Base-by-base conservation (phyloP, 768 basidiomycete species). In the Suillus brevipes region DNA sequence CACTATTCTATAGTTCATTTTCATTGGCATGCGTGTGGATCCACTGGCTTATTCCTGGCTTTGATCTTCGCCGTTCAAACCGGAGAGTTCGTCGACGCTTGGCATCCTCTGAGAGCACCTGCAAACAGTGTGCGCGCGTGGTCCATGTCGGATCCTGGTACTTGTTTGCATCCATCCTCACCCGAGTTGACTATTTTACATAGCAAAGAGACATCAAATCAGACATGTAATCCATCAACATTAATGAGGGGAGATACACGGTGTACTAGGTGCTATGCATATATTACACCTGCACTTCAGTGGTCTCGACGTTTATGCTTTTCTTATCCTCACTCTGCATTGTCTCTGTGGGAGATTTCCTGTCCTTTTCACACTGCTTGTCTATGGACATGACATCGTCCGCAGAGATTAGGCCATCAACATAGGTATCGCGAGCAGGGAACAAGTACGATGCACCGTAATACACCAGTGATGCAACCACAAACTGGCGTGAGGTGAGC, bases 371-470 rank as follows among this genome's bases (percentile, higher is more conserved):
- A 20, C 55, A 50, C 18, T 43, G 38, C 38, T 50, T 38, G 37
- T 63, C 61, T 28, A 64, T 47, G 37, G 61, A 34, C 37, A 42
- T 8, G 8, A 37, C 36, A 25, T 69, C 72, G 28, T 75, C 69
- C 18, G 67, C 71, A 1, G 68, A 69, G 57, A 77, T 65, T 38
- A 71, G 72, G 25, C 68, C 64, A 42, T 70, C 68, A n/a, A 74
- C 68, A 50, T 69, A 76, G 7, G 71, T 75, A 50, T 70, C 69
- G 47, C 61, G 67, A 31, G 75, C 68, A 47, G 74, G 70, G 53
- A 77, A 71, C 20, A 69, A 43, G 50, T 65, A 55, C 20, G 73
- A 74, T n/a, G 74, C 64, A 62, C 60, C 20, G 37, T 76, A 74
- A 65, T 75, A 74, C 20, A 75, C 68, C 50, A 60, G 40, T 6